These are phyloP conservation scores for Penicillium sp. DNA, from an alignment of 2,329 filamentous ascomycete species.

Conservation along the genomic window DNA sequence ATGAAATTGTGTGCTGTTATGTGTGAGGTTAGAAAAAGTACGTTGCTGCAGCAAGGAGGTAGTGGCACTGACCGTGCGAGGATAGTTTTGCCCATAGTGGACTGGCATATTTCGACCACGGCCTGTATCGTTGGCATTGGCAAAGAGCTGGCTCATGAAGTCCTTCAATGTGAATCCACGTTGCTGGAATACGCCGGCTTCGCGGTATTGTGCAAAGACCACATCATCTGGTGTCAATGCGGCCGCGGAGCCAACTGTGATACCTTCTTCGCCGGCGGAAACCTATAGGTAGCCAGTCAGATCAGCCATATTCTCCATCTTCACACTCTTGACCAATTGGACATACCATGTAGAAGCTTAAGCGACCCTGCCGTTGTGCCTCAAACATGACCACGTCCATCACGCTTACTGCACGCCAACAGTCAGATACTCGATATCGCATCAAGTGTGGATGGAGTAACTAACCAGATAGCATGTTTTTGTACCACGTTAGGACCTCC, in stretches of 20 bases:
- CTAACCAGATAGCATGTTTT: conserved; percentile 60
- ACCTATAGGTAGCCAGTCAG: conserved; percentile 42
- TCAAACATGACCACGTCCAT: conserved; percentile 99
- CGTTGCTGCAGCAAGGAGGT: neutral
- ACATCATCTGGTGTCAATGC: conserved; percentile 82
- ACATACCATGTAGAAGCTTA: conserved; percentile 92
- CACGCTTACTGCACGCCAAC: conserved; percentile 58
- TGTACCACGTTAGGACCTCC: conserved; percentile 61
- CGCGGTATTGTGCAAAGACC: conserved; percentile 90
- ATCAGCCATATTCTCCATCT: neutral
- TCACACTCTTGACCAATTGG: neutral
- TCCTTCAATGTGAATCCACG: conserved; percentile 81
- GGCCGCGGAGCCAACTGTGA: conserved; percentile 83
- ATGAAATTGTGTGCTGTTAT: conserved; percentile 81
- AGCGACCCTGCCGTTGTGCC: conserved; percentile 86
- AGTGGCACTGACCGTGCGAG: conserved; percentile 68
- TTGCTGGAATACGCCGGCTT: conserved; percentile 86
- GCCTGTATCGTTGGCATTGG: conserved; percentile 76
- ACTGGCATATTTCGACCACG: conserved; percentile 94
- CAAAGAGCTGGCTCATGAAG: conserved; percentile 95
- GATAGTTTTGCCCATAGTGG: conserved; percentile 80
- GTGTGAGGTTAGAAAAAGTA: conserved; percentile 19
- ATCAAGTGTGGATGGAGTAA: neutral
- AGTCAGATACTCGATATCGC: conserved; percentile 10
- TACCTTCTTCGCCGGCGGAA: conserved; percentile 89